Percentiles rank a stretch among this genome's conserved stretches.
phyloP scores from a whole-genome alignment of 768 basidiomycete species.

The Suillus luteus region DNA sequence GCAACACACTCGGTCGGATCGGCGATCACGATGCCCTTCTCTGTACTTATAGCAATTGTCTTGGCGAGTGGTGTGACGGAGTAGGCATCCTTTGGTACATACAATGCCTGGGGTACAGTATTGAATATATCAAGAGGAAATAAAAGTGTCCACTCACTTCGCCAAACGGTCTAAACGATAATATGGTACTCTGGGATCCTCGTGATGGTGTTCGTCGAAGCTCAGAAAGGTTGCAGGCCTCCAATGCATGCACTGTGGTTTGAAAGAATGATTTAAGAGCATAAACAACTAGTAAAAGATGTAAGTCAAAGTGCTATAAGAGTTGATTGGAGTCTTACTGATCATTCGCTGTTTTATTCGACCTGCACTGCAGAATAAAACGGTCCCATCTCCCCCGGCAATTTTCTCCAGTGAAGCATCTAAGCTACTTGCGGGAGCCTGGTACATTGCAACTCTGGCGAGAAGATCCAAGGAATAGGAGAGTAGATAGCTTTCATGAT shows the following conservation, averaged over 20 bases:
- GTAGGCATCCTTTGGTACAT: conserved; percentile 70
- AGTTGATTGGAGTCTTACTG: conserved; percentile 37
- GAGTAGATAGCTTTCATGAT: conserved; percentile 55
- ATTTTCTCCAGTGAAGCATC: conserved; percentile 64
- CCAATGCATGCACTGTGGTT: conserved; percentile 59
- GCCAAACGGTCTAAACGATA: conserved; percentile 63
- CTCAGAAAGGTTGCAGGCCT: conserved; percentile 49
- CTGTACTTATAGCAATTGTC: conserved; percentile 65
- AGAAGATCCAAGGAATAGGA: conserved; percentile 76
- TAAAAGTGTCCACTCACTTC: conserved; percentile 47
- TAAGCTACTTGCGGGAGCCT: conserved; percentile 46
- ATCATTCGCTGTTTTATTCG: conserved; percentile 54
- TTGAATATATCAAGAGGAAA: conserved; percentile 12
- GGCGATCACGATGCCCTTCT: conserved; percentile 63
- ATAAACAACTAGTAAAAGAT: conserved; percentile 57
- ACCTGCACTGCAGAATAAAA: conserved; percentile 64
- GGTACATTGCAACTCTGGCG: conserved; percentile 55
- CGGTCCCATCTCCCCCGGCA: conserved; percentile 50
- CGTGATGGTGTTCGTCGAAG: conserved; percentile 39
- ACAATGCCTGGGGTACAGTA: conserved; percentile 50
- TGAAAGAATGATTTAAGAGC: conserved; percentile 63
- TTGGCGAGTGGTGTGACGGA: conserved; percentile 60
- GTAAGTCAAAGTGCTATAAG: background rate
- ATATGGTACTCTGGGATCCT: conserved; percentile 22
- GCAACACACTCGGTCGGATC: conserved; percentile 65